phyloP scores from a whole-genome alignment of 768 basidiomycete species.

The Termitomyces sp. region DNA sequence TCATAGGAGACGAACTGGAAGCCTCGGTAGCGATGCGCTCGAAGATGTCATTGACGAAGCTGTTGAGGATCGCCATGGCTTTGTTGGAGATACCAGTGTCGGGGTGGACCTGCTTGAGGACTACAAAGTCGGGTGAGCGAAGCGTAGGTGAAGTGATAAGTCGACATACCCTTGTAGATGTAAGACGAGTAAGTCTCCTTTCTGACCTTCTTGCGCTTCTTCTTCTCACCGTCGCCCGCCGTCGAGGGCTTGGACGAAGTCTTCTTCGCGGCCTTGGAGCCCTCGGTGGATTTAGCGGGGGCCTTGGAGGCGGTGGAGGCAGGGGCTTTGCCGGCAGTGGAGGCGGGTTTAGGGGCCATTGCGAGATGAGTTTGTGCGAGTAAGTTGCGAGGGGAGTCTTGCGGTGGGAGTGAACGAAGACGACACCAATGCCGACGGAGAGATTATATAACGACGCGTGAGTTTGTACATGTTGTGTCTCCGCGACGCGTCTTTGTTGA shows the following conservation, averaged over 20 bases:
- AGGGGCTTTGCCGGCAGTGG: slow-evolving; percentile 76
- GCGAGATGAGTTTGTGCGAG: slow-evolving; percentile 14
- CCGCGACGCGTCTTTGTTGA: slow-evolving; percentile 34
- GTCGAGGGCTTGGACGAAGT: slow-evolving; percentile 47
- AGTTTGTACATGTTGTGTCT: slow-evolving; percentile 40
- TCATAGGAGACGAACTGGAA: slow-evolving; percentile 51
- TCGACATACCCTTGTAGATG: slow-evolving; percentile 77
- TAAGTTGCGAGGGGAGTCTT: slow-evolving; percentile 2
- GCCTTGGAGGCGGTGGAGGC: slow-evolving; percentile 69
- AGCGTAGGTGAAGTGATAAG: neutral
- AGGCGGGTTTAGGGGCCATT: slow-evolving; percentile 82
- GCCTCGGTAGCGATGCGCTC: slow-evolving; percentile 89
- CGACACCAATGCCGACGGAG: slow-evolving; percentile 20
- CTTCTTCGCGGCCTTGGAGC: slow-evolving; percentile 76
- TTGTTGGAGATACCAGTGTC: slow-evolving; percentile 99
- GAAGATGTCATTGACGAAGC: slow-evolving; percentile 92
- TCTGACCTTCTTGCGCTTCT: slow-evolving; percentile 82
- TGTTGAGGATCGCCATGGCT: slow-evolving; percentile 89
- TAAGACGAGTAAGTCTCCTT: slow-evolving; percentile 94
- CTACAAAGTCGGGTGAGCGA: slow-evolving; percentile 29
- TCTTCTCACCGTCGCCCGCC: slow-evolving; percentile 67
- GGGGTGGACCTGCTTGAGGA: slow-evolving; percentile 96
- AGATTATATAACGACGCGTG: slow-evolving; percentile 40
- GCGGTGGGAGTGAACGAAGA: slow-evolving; percentile 24
- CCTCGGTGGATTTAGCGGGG: slow-evolving; percentile 60